Percentiles rank a stretch among this genome's conserved stretches.
phyloP scores from a whole-genome alignment of 805 yeast genomes.

The Candida nitratophila region DNA sequence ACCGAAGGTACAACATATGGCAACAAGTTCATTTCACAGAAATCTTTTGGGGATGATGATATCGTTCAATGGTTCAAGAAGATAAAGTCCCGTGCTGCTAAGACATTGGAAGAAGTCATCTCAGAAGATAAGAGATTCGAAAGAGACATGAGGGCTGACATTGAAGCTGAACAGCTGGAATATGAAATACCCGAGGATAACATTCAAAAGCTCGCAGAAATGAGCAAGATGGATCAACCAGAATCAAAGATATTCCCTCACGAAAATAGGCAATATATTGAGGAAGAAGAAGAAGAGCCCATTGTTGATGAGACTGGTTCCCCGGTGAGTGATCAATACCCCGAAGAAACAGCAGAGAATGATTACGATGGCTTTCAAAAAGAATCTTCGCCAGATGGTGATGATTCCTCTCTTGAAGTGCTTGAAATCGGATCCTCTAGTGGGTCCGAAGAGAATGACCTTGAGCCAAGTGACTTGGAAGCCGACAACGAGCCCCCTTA shows the following conservation, averaged over 20 bases:
- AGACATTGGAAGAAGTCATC: slow-evolving; percentile 20
- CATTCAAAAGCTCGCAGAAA: slow-evolving; percentile 16
- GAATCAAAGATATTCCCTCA: background rate
- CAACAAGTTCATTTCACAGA: background rate
- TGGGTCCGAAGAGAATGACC: too few relatives aligned
- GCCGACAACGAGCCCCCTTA: too few relatives aligned
- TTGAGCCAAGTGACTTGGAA: background rate
- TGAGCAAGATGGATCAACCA: background rate
- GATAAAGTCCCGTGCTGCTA: background rate
- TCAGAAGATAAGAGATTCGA: slow-evolving; percentile 31
- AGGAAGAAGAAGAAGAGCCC: slow-evolving; percentile 13
- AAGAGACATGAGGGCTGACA: slow-evolving; percentile 27
- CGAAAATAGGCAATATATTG: too few relatives aligned
- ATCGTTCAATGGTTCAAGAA: background rate
- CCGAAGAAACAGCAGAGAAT: slow-evolving; percentile 5
- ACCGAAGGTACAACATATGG: too few relatives aligned
- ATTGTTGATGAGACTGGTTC: slow-evolving; percentile 8
- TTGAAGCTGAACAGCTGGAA: slow-evolving; percentile 7
- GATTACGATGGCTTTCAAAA: slow-evolving; percentile 1
- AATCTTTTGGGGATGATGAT: background rate
- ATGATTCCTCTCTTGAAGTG: background rate
- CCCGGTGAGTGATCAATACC: background rate
- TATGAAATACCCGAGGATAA: slow-evolving; percentile 9
- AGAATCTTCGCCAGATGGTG: background rate
- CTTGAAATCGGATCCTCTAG: background rate